These are phyloP conservation scores for Serendipita sp. DNA, from an alignment of 768 basidiomycete species.

Conservation along the genomic window DNA sequence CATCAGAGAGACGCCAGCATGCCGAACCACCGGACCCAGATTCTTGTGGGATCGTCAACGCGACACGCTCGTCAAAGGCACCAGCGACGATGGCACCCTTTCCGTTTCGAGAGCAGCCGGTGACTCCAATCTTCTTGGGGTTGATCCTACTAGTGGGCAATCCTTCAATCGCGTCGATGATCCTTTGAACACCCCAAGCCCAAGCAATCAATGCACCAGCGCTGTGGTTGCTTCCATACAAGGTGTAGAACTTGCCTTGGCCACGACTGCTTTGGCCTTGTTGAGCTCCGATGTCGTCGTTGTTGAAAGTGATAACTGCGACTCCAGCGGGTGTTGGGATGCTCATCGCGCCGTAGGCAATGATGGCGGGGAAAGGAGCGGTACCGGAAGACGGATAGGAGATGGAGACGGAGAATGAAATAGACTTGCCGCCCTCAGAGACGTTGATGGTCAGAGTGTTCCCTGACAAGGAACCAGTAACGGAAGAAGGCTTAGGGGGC, in stretches of 20 bases:
- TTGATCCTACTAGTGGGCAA: constrained; percentile 8
- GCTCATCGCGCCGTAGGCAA: constrained; percentile 6
- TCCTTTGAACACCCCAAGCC: constrained; percentile 13
- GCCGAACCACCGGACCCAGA: constrained; percentile 13
- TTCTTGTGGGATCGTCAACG: constrained; percentile 14
- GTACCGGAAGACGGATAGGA: background rate
- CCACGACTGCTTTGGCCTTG: constrained; percentile 9
- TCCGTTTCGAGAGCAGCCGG: constrained; percentile 14
- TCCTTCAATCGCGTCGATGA: constrained; percentile 13
- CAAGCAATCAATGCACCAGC: constrained; percentile 8
- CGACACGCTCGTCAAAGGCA: constrained; percentile 13
- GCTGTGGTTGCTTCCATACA: constrained; percentile 11
- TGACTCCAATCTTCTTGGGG: constrained; percentile 11
- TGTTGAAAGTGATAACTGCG: constrained; percentile 7
- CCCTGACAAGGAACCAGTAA: constrained; percentile 30
- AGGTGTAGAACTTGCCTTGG: constrained; percentile 8
- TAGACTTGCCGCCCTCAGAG: constrained; percentile 24
- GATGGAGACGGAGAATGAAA: constrained; percentile 5
- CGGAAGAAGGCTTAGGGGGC: constrained; percentile 30
- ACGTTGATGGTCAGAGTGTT: constrained; percentile 35
- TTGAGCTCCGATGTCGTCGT: constrained; percentile 7
- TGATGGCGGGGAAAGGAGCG: constrained; percentile 6
- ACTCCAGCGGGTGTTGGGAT: constrained; percentile 7
- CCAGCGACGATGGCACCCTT: constrained; percentile 14
- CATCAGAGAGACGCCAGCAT: constrained; percentile 14